Conservation (phyloP, 2,329 filamentous ascomycete genomes). For the Cytospora chrysosperma region DNA sequence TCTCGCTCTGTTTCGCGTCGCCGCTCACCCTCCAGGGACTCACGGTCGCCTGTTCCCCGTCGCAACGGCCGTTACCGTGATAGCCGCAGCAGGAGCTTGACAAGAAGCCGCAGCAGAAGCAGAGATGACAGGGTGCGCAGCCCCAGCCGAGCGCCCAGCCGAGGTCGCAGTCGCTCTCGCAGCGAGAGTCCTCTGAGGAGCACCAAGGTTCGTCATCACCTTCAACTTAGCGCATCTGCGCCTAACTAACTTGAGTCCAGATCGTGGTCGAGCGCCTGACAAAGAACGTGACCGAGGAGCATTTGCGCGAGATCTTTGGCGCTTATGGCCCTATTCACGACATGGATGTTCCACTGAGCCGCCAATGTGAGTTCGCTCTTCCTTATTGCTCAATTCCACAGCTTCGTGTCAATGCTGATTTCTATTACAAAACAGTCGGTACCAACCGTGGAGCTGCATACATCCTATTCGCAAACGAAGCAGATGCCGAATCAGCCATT, state of each 20-base stretch:
- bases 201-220: conserved; percentile 48
- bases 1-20: conserved; percentile 24
- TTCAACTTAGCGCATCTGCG: conserved; percentile 14
- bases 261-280: conserved; percentile 95
- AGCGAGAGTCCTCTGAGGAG: conserved; percentile 43
- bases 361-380: conserved; percentile 62
- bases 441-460: conserved; percentile 93
- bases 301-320: conserved; percentile 89
- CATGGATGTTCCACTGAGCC: conserved; percentile 86
- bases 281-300: conserved; percentile 87
- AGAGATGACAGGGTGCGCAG: conserved; percentile 37
- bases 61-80: conserved; percentile 38
- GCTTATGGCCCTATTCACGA: conserved; percentile 83
- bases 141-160: conserved; percentile 36
- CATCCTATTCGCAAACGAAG: conserved; percentile 75
- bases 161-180: conserved; percentile 34
- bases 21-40: conserved; percentile 27
- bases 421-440: conserved; percentile 43
- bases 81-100: conserved; percentile 32
- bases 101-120: conserved; percentile 31
- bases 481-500: conserved; percentile 83
- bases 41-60: conserved; percentile 35
- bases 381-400: background rate
- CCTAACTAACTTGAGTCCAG: conserved; percentile 43
- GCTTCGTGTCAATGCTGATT: background rate